Evolutionary conservation across 2,329 filamentous ascomycete genomes (phyloP).

Genomic region (Trichoderma sp.): DNA sequence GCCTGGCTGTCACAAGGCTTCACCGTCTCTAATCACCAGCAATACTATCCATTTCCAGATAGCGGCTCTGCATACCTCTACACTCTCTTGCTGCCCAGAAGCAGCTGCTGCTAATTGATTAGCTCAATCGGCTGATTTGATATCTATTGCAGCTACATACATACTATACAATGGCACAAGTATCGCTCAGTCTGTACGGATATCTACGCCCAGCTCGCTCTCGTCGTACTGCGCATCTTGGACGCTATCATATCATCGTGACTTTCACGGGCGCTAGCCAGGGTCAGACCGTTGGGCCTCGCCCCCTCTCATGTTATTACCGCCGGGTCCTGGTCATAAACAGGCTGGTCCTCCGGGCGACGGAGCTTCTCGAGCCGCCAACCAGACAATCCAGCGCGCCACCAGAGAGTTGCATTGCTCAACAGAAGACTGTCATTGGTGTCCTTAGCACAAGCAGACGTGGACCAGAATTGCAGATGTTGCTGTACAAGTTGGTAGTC

Average conservation of each 20-base stretch:
- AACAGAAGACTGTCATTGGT: background rate
- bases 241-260: slow-evolving; percentile 6
- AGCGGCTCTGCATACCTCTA: background rate
- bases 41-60: background rate
- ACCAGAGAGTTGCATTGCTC: background rate
- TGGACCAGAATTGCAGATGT: background rate
- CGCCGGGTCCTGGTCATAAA: slow-evolving; percentile 20
- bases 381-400: background rate
- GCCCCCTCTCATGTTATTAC: slow-evolving; percentile 9
- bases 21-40: background rate
- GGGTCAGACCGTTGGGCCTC: slow-evolving; percentile 5
- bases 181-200: slow-evolving; percentile 4
- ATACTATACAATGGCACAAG: background rate
- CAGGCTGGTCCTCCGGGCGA: slow-evolving; percentile 20
- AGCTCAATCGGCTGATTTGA: slow-evolving; percentile 9
- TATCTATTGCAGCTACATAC: background rate
- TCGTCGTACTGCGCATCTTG: background rate
- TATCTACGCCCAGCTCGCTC: slow-evolving; percentile 4
- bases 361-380: slow-evolving; percentile 22
- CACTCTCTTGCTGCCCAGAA: background rate
- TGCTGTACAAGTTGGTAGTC: no score
- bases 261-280: slow-evolving; percentile 16
- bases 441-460: background rate
- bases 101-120: background rate
- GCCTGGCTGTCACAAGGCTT: background rate